phyloP scores from a whole-genome alignment of 805 yeast genomes.

The Dipodascus albidus region DNA sequence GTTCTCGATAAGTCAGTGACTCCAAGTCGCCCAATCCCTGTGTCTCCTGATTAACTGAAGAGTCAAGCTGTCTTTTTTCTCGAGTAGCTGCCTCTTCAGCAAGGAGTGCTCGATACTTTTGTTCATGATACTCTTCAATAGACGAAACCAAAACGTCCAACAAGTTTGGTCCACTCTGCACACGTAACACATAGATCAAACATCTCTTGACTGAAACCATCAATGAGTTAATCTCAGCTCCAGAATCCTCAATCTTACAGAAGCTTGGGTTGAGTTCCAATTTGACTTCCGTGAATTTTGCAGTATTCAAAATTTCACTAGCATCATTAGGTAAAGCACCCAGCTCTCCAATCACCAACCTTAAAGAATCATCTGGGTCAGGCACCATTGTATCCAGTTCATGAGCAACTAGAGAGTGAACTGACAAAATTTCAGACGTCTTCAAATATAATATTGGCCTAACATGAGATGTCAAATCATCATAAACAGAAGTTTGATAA shows the following conservation, averaged over 20 bases:
- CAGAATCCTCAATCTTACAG: constrained; percentile 33
- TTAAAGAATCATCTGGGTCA: constrained; percentile 41
- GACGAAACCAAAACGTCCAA: constrained; percentile 59
- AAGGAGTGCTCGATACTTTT: constrained; percentile 44
- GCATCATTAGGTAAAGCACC: constrained; percentile 35
- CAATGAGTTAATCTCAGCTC: constrained; percentile 46
- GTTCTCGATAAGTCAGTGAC: constrained; percentile 45
- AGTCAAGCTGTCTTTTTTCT: constrained; percentile 26
- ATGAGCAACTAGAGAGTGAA: constrained; percentile 28
- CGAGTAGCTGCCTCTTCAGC: constrained; percentile 29
- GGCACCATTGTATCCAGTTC: constrained; percentile 19
- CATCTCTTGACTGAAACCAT: constrained; percentile 74
- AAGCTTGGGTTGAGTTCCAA: constrained; percentile 49
- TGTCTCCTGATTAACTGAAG: constrained; percentile 12
- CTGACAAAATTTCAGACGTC: constrained; percentile 25
- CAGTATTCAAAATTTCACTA: constrained; percentile 36
- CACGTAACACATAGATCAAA: constrained; percentile 68
- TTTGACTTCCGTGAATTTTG: constrained; percentile 41
- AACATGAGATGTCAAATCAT: constrained; percentile 50
- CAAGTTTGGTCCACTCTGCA: constrained; percentile 59
- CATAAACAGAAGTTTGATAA: constrained; percentile 52
- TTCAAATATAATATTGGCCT: constrained; percentile 28
- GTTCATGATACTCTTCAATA: constrained; percentile 60
- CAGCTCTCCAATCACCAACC: constrained; percentile 31
- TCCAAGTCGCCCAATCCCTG: constrained; percentile 40